phyloP scores from a whole-genome alignment of 1,284 basidiomycete species.

The Lentinus polychrous region DNA sequence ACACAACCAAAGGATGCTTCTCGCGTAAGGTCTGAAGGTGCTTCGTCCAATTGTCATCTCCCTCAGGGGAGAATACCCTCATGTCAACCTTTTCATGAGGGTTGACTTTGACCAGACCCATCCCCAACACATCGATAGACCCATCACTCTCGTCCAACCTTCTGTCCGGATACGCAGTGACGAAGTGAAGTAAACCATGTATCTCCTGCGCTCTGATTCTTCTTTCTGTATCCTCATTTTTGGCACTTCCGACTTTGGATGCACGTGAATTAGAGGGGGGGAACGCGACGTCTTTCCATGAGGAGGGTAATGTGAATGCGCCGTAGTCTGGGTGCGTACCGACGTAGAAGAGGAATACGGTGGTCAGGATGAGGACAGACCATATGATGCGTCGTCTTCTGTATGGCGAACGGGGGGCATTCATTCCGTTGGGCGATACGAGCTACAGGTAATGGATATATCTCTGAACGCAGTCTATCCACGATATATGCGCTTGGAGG shows the following conservation, averaged over 20 bases:
- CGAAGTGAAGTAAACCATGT: constrained; percentile 58
- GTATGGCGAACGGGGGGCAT: constrained; percentile 19
- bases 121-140: constrained; percentile 21
- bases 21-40: constrained; percentile 38
- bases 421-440: background rate
- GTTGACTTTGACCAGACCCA: constrained; percentile 26
- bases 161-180: constrained; percentile 41
- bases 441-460: too few species aligned
- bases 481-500: too few species aligned
- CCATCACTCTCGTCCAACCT: constrained; percentile 34
- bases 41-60: constrained; percentile 40
- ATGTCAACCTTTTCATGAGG: constrained; percentile 39
- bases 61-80: constrained; percentile 41
- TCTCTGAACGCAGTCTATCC: too few species aligned
- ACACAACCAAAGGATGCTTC: constrained; percentile 64
- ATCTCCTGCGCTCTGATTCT: constrained; percentile 39
- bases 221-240: constrained; percentile 14
- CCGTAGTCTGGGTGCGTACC: constrained; percentile 16
- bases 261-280: constrained; percentile 19
- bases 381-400: constrained; percentile 40
- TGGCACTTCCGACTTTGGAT: constrained; percentile 22
- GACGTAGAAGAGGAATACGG: constrained; percentile 26
- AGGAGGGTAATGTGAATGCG: constrained; percentile 29
- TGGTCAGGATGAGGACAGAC: constrained; percentile 21
- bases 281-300: constrained; percentile 23